A percentile compares a stretch with the other conserved stretches of the same genome.
These are phyloP conservation scores for Boletus sensibilis DNA, from an alignment of 768 basidiomycete species.

Conservation along the genomic window DNA sequence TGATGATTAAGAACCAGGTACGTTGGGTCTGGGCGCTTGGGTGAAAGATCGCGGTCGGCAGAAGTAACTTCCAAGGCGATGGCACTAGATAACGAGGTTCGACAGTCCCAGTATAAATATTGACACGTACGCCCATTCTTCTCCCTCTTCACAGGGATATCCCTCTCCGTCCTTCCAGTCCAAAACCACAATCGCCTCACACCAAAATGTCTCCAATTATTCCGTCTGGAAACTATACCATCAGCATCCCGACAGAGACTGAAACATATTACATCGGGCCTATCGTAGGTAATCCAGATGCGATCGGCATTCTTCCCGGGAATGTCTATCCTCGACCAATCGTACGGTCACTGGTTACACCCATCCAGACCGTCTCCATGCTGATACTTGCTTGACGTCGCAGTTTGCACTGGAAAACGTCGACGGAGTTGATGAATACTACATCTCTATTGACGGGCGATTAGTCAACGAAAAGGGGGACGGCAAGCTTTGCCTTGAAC, in stretches of 20 bases:
- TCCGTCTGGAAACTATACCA: background rate
- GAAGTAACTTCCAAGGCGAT: background rate
- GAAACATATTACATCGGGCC: background rate
- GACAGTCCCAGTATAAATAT: background rate
- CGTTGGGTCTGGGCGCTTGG: background rate
- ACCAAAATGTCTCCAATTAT: background rate
- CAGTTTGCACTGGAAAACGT: background rate
- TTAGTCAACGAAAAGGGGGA: background rate
- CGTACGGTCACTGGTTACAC: background rate
- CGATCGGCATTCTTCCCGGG: background rate
- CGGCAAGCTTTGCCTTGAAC: background rate
- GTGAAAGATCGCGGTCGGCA: background rate
- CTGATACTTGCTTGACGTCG: background rate
- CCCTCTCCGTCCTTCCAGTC: background rate
- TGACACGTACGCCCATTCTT: background rate
- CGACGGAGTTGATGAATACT: background rate
- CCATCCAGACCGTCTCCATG: background rate
- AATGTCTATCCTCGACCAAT: background rate
- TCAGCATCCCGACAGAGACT: background rate
- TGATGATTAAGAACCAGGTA: background rate
- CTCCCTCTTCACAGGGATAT: background rate
- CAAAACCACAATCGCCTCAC: background rate
- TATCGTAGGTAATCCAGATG: background rate
- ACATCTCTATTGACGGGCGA: background rate
- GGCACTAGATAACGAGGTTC: background rate